Conservation (phyloP, 345 rosid genomes). For the Brassica rapa region DNA sequence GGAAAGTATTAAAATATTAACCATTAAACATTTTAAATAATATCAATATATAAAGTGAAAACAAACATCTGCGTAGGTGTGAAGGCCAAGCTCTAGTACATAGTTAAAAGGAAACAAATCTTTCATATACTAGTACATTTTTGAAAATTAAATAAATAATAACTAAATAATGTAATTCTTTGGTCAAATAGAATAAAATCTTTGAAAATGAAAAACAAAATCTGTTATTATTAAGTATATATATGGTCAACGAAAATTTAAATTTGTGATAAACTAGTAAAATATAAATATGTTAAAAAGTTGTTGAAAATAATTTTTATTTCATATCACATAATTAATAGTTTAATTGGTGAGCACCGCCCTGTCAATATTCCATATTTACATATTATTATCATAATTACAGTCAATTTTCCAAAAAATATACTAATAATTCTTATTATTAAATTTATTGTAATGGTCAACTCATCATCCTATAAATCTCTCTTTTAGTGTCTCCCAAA, state of each 20-base stretch:
- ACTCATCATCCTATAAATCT: not conserved
- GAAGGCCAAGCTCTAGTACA: too few species aligned
- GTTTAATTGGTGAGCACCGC: too few species aligned
- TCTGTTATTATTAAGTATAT: not conserved
- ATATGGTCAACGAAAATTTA: not conserved
- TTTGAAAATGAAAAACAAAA: not conserved
- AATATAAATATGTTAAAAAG: not conserved
- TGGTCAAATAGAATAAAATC: not conserved
- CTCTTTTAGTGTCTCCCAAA: not conserved
- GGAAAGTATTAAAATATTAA: too few species aligned
- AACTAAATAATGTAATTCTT: not conserved
- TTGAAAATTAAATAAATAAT: too few species aligned
- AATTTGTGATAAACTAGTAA: not conserved
- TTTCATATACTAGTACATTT: not conserved
- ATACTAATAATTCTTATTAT: not conserved
- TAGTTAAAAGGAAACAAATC: too few species aligned
- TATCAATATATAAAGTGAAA: too few species aligned
- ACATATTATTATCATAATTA: not conserved
- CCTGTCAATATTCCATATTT: not conserved
- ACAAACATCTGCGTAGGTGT: too few species aligned
- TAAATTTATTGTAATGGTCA: not conserved
- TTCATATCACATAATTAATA: not conserved
- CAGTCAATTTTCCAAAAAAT: not conserved
- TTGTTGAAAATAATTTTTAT: not conserved
- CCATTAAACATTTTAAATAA: too few species aligned